Evolutionary conservation across 2,329 filamentous ascomycete species (phyloP), one percentile per base, ranked within the genome.

Genomic region (Daldinia sp.): DNA sequence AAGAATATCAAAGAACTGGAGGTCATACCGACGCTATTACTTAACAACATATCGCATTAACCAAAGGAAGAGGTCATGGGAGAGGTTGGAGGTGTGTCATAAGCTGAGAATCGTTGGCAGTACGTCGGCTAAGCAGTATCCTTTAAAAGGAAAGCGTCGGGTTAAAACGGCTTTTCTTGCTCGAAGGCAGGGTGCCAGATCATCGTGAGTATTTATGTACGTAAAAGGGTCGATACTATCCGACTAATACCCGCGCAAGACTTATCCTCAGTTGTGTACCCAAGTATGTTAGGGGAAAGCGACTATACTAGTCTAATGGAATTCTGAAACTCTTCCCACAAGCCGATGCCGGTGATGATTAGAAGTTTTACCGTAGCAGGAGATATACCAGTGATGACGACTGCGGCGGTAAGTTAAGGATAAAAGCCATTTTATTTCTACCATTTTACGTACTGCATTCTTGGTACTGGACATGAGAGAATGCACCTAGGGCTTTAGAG

Each of bases 111-210:
- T 37, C 44, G 46, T 26, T 50, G 46, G 30, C 13, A 23, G 46
- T 50, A 33, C 26, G 46, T 51, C 46, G 46, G 46, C 35, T 54
- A 54, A 26, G 30, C 18, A 23, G 20, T 39, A 39, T 37, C 30
- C 30, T 37, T 28, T 33, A 61, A 35, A 63, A 66, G 68, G 65
- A 63, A 68, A 68, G 15, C 62, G 26, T 61, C 62, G 65, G 68
- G 56, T 68, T 65, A 58, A 68, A 13, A 42, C 68, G 64, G 61
- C 65, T 46, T 58, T 65, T 60, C 30, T 61, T n/a, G n/a, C 30
- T 61, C 26, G n/a, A 48, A 39, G 35, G 42, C 44, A 50, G 26
- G 26, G 30, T 30, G 26, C 26, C 30, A 53, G 51, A 57, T 50
- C 46, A 60, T 48, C 59, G 55, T 51, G 63, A 54, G 56, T 28